Conservation (phyloP, 2,329 filamentous ascomycete genomes). For the Penicillium sp. region DNA sequence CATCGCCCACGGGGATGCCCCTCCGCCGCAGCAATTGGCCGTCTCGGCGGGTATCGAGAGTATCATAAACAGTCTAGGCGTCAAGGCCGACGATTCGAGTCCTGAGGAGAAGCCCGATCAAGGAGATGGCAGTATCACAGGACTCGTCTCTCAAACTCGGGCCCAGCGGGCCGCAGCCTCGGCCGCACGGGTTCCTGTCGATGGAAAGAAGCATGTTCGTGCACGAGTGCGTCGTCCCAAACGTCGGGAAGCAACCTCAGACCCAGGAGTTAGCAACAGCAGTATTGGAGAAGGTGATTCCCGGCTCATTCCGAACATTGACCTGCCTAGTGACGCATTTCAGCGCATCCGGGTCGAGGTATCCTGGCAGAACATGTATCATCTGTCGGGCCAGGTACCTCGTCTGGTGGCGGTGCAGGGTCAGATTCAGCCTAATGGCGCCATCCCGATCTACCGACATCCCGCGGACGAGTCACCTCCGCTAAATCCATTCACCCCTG, state of each 20-base stretch:
- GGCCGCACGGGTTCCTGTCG: conserved; percentile 4
- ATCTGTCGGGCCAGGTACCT: conserved; percentile 86
- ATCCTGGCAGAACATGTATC: conserved; percentile 85
- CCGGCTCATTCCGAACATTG: conserved; percentile 63
- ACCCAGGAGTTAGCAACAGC: background rate
- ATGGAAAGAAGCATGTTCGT: conserved; percentile 24
- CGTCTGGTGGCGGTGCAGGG: conserved; percentile 89
- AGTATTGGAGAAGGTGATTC: conserved; percentile 77
- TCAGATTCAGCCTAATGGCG: conserved; percentile 59
- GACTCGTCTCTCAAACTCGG: conserved; percentile 17
- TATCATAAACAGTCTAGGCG: conserved; percentile 34
- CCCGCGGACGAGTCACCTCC: conserved; percentile 83
- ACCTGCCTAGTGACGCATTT: conserved; percentile 61
- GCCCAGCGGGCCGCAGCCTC: conserved; percentile 7
- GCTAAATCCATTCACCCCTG: conserved; percentile 68
- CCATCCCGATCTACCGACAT: conserved; percentile 86
- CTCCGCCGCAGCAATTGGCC: conserved; percentile 14
- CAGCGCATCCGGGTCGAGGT: conserved; percentile 68
- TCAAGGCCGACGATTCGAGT: conserved; percentile 18
- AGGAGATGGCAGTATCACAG: conserved; percentile 9
- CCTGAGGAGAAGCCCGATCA: conserved; percentile 9
- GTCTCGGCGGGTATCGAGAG: conserved; percentile 33
- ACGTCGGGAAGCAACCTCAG: conserved; percentile 18
- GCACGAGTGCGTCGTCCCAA: conserved; percentile 26
- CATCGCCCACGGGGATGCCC: conserved; percentile 26